A percentile compares a stretch with the other conserved stretches of the same genome.
Evolutionary conservation across 2,329 filamentous ascomycete species (phyloP).

Genomic region (Cyclaneusma minus): DNA sequence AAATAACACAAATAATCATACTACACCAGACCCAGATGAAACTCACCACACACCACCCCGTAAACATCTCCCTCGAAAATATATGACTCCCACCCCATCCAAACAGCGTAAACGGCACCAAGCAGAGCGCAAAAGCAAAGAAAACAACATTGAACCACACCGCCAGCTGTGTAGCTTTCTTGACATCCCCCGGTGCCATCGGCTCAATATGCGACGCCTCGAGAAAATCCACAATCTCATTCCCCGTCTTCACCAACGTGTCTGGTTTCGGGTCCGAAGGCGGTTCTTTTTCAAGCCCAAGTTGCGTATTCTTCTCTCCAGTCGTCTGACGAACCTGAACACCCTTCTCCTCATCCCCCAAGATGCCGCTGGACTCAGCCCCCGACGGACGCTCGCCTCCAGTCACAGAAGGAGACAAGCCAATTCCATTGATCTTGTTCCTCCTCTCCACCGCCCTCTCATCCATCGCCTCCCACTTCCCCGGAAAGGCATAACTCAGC

Average conservation of each 20-base stretch:
- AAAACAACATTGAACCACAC: slow-evolving; percentile 20
- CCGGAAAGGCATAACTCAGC: slow-evolving; percentile 19
- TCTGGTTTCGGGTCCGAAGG: slow-evolving; percentile 11
- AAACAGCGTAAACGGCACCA: slow-evolving; percentile 24
- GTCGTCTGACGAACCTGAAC: too few species aligned
- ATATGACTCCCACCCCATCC: slow-evolving; percentile 22
- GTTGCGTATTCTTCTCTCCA: slow-evolving; percentile 6
- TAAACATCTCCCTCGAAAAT: slow-evolving; percentile 21
- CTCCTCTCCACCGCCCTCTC: slow-evolving; percentile 11
- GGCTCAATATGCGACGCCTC: slow-evolving; percentile 23
- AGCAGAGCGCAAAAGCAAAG: slow-evolving; percentile 20
- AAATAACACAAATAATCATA: slow-evolving; percentile 22
- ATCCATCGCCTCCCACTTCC: slow-evolving; percentile 12
- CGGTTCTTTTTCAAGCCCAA: slow-evolving; percentile 5
- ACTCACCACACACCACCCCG: slow-evolving; percentile 23
- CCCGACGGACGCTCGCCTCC: neutral
- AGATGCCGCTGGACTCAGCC: neutral
- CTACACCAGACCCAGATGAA: slow-evolving; percentile 25
- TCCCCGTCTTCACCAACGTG: slow-evolving; percentile 18
- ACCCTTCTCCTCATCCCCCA: slow-evolving; percentile 1
- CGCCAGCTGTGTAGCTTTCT: slow-evolving; percentile 22
- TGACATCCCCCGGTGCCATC: slow-evolving; percentile 22
- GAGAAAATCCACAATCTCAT: slow-evolving; percentile 26
- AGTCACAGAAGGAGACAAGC: slow-evolving; percentile 1
- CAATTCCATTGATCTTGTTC: slow-evolving; percentile 18